phyloP scores from a whole-genome alignment of 805 yeast species.

The Candida hispaniensis region DNA sequence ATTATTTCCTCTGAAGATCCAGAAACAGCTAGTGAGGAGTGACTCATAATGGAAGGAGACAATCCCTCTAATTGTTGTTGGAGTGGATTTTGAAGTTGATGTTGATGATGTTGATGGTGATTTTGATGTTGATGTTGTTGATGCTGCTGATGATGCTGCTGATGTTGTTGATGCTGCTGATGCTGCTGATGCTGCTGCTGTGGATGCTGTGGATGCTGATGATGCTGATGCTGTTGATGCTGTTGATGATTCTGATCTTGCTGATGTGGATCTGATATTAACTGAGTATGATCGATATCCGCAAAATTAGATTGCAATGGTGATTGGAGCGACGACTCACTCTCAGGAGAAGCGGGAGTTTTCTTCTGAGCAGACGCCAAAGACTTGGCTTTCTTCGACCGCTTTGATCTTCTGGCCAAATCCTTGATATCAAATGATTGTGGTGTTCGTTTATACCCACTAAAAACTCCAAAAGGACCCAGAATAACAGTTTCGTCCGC shows the following conservation, averaged over 20 bases:
- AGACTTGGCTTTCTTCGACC: neutral
- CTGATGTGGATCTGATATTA: neutral
- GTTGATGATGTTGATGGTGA: too few relatives aligned
- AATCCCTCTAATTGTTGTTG: too few relatives aligned
- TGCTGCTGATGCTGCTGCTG: conserved; percentile 1
- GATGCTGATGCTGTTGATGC: neutral
- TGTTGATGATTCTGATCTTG: conserved; percentile 2
- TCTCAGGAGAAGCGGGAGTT: conserved; percentile 17
- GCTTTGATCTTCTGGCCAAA: neutral
- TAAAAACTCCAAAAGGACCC: conserved; percentile 82
- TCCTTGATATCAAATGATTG: too few relatives aligned
- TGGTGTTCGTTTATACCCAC: conserved; percentile 32
- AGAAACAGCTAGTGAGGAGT: too few relatives aligned
- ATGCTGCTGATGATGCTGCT: conserved; percentile 2
- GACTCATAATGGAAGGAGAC: too few relatives aligned
- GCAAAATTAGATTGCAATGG: neutral
- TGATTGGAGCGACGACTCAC: conserved; percentile 10
- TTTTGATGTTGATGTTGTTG: conserved; percentile 4
- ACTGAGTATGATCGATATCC: neutral
- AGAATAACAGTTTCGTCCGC: conserved; percentile 40
- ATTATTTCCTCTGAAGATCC: too few relatives aligned
- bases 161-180: conserved; percentile 1
- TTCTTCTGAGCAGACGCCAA: conserved; percentile 9
- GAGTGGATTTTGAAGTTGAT: too few relatives aligned
- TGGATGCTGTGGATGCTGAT: neutral